Conservation (phyloP, 257 asterid species). For the Solanum sejunctum region DNA sequence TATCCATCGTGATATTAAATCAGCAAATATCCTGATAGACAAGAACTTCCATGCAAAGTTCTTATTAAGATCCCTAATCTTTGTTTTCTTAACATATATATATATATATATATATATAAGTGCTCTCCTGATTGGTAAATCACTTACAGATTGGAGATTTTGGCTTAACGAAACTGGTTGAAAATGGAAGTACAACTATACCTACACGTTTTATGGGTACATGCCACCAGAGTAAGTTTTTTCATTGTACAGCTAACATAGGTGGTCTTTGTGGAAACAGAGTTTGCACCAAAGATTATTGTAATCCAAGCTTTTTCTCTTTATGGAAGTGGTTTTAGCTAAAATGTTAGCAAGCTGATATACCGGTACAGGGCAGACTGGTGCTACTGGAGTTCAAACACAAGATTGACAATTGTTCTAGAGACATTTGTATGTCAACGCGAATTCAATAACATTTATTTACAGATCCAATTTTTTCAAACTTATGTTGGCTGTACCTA, state of each 20-base stretch:
- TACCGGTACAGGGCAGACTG: neutral
- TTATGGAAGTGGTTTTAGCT: neutral
- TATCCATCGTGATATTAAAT: slow-evolving; percentile 90
- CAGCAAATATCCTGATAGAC: slow-evolving; percentile 90
- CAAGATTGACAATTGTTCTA: neutral
- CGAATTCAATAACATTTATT: neutral
- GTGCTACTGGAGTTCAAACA: neutral
- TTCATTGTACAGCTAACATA: neutral
- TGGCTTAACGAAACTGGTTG: slow-evolving; percentile 81
- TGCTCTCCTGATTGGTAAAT: neutral
- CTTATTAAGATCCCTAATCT: slow-evolving; percentile 5
- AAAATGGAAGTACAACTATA: slow-evolving; percentile 63
- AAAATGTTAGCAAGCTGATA: neutral
- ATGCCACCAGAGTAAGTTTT: slow-evolving; percentile 90
- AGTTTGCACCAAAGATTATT: neutral
- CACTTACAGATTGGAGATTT: slow-evolving; percentile 77
- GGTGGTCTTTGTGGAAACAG: neutral
- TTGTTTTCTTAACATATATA: neutral
- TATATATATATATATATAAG: neutral
- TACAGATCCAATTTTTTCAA: neutral
- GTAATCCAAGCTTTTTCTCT: neutral
- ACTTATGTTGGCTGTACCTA: neutral
- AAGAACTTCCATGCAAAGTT: slow-evolving; percentile 80
- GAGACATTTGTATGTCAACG: neutral
- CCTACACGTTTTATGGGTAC: slow-evolving; percentile 90